These are phyloP conservation scores for Colletotrichum camelliae DNA, from an alignment of 2,329 filamentous ascomycete genomes.

Conservation along the genomic window DNA sequence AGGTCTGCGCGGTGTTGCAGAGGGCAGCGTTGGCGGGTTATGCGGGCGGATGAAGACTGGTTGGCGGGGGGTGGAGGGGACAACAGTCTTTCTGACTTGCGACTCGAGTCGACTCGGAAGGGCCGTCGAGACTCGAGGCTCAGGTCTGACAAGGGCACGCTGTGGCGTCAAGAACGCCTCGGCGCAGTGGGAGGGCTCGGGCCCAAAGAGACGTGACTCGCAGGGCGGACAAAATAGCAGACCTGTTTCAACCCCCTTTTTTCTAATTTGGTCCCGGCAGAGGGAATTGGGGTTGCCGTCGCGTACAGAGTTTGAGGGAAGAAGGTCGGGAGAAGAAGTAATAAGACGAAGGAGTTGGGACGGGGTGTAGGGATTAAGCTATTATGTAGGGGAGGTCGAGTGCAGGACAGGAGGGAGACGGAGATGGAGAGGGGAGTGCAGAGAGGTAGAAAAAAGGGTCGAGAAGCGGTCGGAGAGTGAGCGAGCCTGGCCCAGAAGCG, in stretches of 20 bases:
- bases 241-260: constrained; percentile 20
- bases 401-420: background rate
- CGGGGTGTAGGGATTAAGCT: constrained; percentile 19
- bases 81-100: background rate
- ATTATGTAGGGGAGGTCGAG: constrained; percentile 16
- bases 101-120: constrained; percentile 16
- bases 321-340: constrained; percentile 1
- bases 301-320: background rate
- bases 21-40: constrained; percentile 4
- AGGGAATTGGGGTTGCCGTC: background rate
- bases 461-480: constrained; percentile 2
- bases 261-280: constrained; percentile 3
- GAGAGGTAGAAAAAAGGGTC: background rate
- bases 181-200: constrained; percentile 21
- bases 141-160: constrained; percentile 18
- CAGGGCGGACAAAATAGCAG: constrained; percentile 26
- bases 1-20: background rate
- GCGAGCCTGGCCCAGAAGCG: background rate
- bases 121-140: constrained; percentile 8
- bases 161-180: constrained; percentile 26
- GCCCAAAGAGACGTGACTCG: constrained; percentile 21
- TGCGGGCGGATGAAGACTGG: constrained; percentile 4
- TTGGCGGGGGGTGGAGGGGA: background rate
- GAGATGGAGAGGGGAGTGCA: background rate
- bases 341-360: constrained; percentile 12